phyloP scores from a whole-genome alignment of 352 stramenopile genomes.

The Globisporangium solare region DNA sequence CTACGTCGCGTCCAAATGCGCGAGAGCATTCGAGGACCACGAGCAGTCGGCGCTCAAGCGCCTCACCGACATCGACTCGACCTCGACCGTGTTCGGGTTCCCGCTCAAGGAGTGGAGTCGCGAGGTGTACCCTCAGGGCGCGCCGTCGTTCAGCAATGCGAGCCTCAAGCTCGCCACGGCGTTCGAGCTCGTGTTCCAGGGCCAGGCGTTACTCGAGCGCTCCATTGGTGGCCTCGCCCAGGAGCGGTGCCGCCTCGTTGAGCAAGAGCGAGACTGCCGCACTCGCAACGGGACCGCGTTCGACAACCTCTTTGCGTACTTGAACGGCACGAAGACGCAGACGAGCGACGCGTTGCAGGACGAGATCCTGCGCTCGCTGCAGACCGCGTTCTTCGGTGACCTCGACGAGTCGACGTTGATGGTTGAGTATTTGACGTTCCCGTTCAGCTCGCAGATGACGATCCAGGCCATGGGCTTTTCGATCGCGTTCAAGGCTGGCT shows the following conservation, averaged over 20 bases:
- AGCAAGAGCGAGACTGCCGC: background rate
- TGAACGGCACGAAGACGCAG: conserved; percentile 18
- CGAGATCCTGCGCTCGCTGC: conserved; percentile 7
- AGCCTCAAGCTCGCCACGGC: conserved; percentile 11
- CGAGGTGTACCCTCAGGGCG: conserved; percentile 16
- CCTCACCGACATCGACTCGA: conserved; percentile 19
- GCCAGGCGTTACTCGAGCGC: conserved; percentile 21
- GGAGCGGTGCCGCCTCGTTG: conserved; percentile 7
- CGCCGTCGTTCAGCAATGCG: conserved; percentile 1
- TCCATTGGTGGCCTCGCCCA: conserved; percentile 6
- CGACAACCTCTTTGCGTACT: conserved; percentile 13
- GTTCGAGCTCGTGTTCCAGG: conserved; percentile 25
- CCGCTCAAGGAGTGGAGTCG: conserved; percentile 21
- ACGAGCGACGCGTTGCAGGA: conserved; percentile 1
- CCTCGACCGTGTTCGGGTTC: conserved; percentile 18
- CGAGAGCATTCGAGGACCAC: no score
- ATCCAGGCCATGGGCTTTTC: conserved; percentile 8
- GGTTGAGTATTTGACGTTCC: conserved; percentile 3
- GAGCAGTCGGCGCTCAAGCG: conserved; percentile 2
- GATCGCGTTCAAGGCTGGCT: conserved; percentile 7
- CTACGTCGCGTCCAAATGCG: conserved; percentile 3
- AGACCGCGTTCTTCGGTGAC: conserved; percentile 11
- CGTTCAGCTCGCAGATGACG: conserved; percentile 16
- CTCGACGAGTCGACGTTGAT: conserved; percentile 2
- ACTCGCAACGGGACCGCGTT: background rate